Base-by-base conservation (phyloP, 2,329 filamentous ascomycete species). In the Fonsecaea pedrosoi region DNA sequence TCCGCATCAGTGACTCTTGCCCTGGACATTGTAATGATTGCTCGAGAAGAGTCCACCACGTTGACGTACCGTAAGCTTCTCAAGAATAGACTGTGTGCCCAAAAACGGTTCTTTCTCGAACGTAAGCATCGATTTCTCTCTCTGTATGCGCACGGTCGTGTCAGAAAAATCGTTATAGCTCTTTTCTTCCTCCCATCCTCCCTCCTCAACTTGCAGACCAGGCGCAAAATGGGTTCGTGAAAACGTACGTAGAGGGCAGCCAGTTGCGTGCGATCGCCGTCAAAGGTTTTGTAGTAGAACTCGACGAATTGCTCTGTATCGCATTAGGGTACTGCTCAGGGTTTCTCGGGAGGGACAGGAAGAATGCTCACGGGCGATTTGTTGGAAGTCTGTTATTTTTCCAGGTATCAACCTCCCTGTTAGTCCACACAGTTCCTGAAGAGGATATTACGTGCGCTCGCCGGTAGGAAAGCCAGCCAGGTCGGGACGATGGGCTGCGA, bases 221-320 rank as follows among this genome's bases (percentile, higher is more conserved):
- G 34, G 48, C 7, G 21, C 30, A 21, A 32, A 32, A 5, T 6
- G 50, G 12, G 6, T 30, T 21, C 10, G 13, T n/a, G 30, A 63
- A 32, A 63, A 75, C 91, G 77, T 87, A 97, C 94, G 84, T 97
- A 98, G 82, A 97, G 92, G 69, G 81, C 76, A 13, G 79, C 81
- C 53, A 97, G 86, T 60, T 78, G 74, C 64, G 81, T 80, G 75
- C 93, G 90, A 80, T 94, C 85, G 69, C 77, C 70, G 79, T 97
- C 93, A 81, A 97, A 97, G 67, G 89, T 89, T 76, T 90, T 84
- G 86, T 97, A 97, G 88, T 97, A 98, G 85, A 90, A 94, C 68
- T 89, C 78, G 73, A 94, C 90, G 81, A 98, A 97, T 82, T 96
- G 87, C 79, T 90, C 94, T 97, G 77, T 75, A 67, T 30, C 42